phyloP scores from a whole-genome alignment of 1,284 basidiomycete genomes.

The Apiotrichum siamense region DNA sequence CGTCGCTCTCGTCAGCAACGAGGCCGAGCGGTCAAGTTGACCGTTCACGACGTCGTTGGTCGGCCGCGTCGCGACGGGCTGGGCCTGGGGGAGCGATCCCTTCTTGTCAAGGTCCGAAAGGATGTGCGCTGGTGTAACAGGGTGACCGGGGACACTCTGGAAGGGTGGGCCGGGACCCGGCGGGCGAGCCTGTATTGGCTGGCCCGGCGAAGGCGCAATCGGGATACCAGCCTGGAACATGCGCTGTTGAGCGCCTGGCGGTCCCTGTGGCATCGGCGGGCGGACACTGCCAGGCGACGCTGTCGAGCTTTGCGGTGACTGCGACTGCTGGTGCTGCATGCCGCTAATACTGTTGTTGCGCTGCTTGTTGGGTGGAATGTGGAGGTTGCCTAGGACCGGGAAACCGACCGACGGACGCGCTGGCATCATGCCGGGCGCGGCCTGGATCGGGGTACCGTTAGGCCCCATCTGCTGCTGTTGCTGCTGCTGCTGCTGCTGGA shows the following conservation, averaged over 20 bases:
- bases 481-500: background rate
- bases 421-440: conserved; percentile 10
- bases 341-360: conserved; percentile 13
- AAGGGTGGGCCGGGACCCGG: conserved; percentile 1
- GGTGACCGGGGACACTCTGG: conserved; percentile 8
- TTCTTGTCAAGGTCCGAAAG: conserved; percentile 16
- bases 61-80: conserved; percentile 7
- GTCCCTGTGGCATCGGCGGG: background rate
- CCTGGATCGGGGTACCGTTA: conserved; percentile 8
- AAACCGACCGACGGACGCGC: conserved; percentile 13
- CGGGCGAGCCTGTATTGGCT: conserved; percentile 1
- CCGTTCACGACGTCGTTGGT: conserved; percentile 13
- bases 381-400: conserved; percentile 25
- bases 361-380: conserved; percentile 35
- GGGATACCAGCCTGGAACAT: conserved; percentile 38
- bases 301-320: conserved; percentile 13
- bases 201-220: conserved; percentile 10
- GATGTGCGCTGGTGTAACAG: conserved; percentile 16
- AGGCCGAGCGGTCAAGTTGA: conserved; percentile 20
- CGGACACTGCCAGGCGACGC: background rate
- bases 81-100: conserved; percentile 12
- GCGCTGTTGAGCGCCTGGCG: conserved; percentile 8
- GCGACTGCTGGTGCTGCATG: too few species aligned
- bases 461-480: background rate
- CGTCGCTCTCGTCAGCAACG: conserved; percentile 21